These are phyloP conservation scores for Alternaria triticimaculans DNA, from an alignment of 2,329 filamentous ascomycete species.

Conservation along the genomic window DNA sequence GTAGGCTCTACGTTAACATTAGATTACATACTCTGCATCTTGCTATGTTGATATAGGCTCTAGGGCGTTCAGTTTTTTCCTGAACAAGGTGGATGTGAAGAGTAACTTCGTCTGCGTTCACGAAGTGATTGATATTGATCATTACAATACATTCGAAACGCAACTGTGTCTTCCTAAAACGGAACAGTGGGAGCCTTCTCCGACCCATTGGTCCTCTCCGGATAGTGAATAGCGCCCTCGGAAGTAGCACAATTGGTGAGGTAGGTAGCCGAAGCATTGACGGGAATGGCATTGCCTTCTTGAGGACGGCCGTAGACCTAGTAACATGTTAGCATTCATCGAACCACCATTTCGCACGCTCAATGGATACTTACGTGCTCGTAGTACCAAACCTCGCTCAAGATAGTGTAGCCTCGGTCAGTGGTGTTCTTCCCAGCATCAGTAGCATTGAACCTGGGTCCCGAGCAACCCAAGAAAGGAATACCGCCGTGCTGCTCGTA, in stretches of 20 bases:
- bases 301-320: slow-evolving; percentile 62
- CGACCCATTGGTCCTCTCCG: slow-evolving; percentile 56
- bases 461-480: slow-evolving; percentile 68
- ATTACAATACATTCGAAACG: not conserved
- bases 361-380: slow-evolving; percentile 56
- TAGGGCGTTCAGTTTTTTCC: not conserved
- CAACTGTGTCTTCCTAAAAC: slow-evolving; percentile 13
- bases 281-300: slow-evolving; percentile 55
- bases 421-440: slow-evolving; percentile 60
- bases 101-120: not conserved
- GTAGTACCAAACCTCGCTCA: slow-evolving; percentile 73
- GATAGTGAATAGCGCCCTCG: slow-evolving; percentile 62
- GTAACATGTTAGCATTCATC: not conserved
- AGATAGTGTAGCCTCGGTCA: slow-evolving; percentile 64
- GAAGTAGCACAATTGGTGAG: slow-evolving; percentile 63
- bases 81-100: not conserved
- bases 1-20: too few relatives aligned
- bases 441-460: slow-evolving; percentile 67
- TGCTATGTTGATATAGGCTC: not conserved
- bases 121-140: not conserved
- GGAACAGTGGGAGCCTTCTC: slow-evolving; percentile 38
- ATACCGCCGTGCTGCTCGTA: slow-evolving; percentile 58
- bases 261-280: slow-evolving; percentile 56
- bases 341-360: not conserved
- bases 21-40: too few relatives aligned